Evolutionary conservation across 2,329 filamentous ascomycete species (phyloP).

Genomic region (Fusarium oligoseptatum): DNA sequence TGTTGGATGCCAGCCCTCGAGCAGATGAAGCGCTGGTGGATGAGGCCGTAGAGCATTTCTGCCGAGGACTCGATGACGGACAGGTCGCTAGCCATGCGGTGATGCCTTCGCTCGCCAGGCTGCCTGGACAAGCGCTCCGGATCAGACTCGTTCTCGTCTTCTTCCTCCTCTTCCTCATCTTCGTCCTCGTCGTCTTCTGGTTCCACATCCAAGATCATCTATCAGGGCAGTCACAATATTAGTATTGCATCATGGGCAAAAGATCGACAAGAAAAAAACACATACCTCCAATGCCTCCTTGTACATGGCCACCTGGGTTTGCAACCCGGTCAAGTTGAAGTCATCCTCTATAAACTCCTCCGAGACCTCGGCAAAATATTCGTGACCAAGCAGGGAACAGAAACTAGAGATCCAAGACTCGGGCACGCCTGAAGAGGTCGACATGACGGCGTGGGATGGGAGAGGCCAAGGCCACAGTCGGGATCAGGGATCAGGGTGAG

Average conservation of each 20-base stretch:
- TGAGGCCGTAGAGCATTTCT: conserved; percentile 97
- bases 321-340: conserved; percentile 96
- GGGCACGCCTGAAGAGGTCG: conserved; percentile 70
- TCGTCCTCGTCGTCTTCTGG: conserved; percentile 94
- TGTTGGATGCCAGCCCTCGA: conserved; percentile 96
- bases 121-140: conserved; percentile 65
- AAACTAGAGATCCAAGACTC: conserved; percentile 99
- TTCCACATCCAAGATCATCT: conserved; percentile 98
- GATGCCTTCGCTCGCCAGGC: conserved; percentile 78
- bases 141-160: conserved; percentile 79
- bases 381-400: conserved; percentile 93
- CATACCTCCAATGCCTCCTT: conserved; percentile 92
- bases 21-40: conserved; percentile 98
- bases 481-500: conserved; percentile 21
- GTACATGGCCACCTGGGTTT: conserved; percentile 97
- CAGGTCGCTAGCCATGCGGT: conserved; percentile 90
- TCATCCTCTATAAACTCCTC: conserved; percentile 99
- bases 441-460: conserved; percentile 59
- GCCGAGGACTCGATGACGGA: conserved; percentile 97
- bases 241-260: conserved; percentile 6
- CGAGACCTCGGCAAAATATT: conserved; percentile 98
- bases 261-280: not conserved
- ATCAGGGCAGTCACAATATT: conserved; percentile 14
- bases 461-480: conserved; percentile 16
- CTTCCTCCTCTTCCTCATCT: conserved; percentile 82